A percentile compares a stretch with the other conserved stretches of the same genome.
Evolutionary conservation across 352 stramenopile genomes (phyloP).

Genomic region (Phytopythium vexans): DNA sequence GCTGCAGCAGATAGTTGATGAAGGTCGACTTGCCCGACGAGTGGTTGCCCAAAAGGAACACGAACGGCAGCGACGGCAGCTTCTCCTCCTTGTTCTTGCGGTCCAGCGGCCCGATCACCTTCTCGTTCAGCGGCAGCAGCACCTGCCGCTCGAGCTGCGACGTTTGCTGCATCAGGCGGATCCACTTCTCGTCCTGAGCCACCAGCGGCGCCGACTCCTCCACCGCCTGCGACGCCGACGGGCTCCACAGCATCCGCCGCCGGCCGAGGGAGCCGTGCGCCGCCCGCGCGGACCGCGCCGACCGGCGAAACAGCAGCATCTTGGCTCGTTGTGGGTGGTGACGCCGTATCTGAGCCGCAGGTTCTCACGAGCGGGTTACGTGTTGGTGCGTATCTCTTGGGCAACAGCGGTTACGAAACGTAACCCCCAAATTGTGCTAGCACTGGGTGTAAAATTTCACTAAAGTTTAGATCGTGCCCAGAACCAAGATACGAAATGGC

Average conservation of each 20-base stretch:
- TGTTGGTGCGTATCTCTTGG: too few species aligned
- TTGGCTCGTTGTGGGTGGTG: background rate
- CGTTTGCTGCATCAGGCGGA: slow-evolving; percentile 81
- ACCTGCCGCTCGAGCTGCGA: slow-evolving; percentile 65
- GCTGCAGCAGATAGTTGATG: slow-evolving; percentile 98
- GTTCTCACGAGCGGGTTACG: too few species aligned
- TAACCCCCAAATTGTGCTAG: too few species aligned
- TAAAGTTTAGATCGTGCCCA: too few species aligned
- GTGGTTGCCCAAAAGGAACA: slow-evolving; percentile 99
- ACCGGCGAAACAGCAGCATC: background rate
- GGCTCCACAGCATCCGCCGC: slow-evolving; percentile 17
- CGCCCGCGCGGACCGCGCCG: slow-evolving; percentile 4
- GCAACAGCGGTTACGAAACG: too few species aligned
- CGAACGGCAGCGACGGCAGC: slow-evolving; percentile 94
- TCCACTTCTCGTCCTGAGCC: slow-evolving; percentile 73
- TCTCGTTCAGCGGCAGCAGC: slow-evolving; percentile 83
- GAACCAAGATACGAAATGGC: too few species aligned
- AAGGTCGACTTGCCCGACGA: slow-evolving; percentile 98
- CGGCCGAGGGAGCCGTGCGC: slow-evolving; percentile 5
- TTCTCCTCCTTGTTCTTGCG: slow-evolving; percentile 88
- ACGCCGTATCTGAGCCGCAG: too few species aligned
- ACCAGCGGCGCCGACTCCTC: slow-evolving; percentile 10
- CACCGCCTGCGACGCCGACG: slow-evolving; percentile 18
- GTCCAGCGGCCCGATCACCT: slow-evolving; percentile 84
- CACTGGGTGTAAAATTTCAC: too few species aligned